Base-by-base conservation (phyloP, 1,139 yeast genomes). In the Suzukiozyma palmioleophila region DNA sequence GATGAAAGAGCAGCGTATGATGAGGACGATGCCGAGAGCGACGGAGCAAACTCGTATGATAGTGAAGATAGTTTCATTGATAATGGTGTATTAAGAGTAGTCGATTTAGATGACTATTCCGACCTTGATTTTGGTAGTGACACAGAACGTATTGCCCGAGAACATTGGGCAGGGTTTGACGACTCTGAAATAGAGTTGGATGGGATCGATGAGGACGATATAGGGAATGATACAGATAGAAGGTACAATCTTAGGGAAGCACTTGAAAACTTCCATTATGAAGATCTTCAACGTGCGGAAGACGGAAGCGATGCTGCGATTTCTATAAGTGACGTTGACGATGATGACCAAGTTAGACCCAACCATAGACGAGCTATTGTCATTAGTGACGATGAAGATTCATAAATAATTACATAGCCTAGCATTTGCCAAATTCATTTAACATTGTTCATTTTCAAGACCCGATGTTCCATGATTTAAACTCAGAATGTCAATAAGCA, bases 31-130 rank as follows among this genome's bases (percentile, higher is more conserved):
- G 57, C 51, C 13, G 43, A 41, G 41, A 50, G 33, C 38, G 50
- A 30, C 41, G 42, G 35, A 8, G 54, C 44, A n/a, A 49, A 57
- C 35, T 43, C 50, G n/a, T 60, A 61, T 41, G 66, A 61, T 42
- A 48, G 55, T 11, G 56, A 56, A 6, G 66, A 61, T 39, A 60
- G 65, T 43, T 61, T 60, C 49, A 50, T 61, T 11, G 65, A 61
- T 39, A 50, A 51, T 16, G 43, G 62, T 34, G 48, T 35, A 25
- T 39, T 39, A 28, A 41, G 36, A 16, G 48, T 35, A 39, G 51
- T 24, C 43, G 48, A 15, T 32, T 36, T 25, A 48, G n/a, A 26
- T 8, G 35, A 24, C 26, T 33, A 32, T 28, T 36, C 33, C 10
- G 48, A 36, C 1, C 36, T 33, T 35, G 35, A 12, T n/a, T 44